A percentile compares a stretch with the other conserved stretches of the same genome.
phyloP scores from a whole-genome alignment of 768 basidiomycete species.

The Leccinellum albellum region DNA sequence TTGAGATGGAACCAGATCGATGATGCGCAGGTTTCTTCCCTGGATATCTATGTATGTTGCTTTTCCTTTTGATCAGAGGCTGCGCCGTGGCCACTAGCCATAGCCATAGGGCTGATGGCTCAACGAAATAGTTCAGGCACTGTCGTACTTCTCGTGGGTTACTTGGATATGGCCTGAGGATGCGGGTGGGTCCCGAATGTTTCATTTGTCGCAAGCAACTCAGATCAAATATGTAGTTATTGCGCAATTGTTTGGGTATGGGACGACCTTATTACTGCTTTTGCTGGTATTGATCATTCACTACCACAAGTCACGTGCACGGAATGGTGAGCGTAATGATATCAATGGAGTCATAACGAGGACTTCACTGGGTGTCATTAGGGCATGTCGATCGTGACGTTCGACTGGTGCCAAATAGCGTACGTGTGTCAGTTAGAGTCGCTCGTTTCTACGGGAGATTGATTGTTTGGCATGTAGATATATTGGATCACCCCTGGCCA shows the following conservation, averaged over 20 bases:
- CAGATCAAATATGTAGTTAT: constrained; percentile 30
- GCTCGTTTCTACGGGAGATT: neutral
- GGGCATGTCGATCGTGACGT: constrained; percentile 72
- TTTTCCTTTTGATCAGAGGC: neutral
- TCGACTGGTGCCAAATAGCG: constrained; percentile 75
- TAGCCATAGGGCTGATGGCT: too few species aligned
- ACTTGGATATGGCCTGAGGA: constrained; percentile 50
- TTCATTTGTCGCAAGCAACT: constrained; percentile 20
- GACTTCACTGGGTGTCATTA: neutral
- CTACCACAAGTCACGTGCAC: constrained; percentile 31
- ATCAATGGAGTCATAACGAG: neutral
- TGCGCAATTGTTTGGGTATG: constrained; percentile 47
- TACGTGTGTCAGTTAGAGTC: constrained; percentile 18
- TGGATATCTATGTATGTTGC: constrained; percentile 39
- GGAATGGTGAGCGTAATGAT: constrained; percentile 38
- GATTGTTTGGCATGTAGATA: constrained; percentile 14
- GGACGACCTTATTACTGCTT: neutral
- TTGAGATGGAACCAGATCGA: constrained; percentile 7
- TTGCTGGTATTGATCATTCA: neutral
- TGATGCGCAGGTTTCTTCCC: constrained; percentile 37
- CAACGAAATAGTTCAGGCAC: constrained; percentile 37
- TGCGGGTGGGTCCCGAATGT: constrained; percentile 34
- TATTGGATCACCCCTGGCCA: constrained; percentile 53
- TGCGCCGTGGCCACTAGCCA: constrained; percentile 12
- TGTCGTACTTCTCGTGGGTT: constrained; percentile 58